Evolutionary conservation across 345 rosid species (phyloP).

Genomic region (Sisymbrium irio): DNA sequence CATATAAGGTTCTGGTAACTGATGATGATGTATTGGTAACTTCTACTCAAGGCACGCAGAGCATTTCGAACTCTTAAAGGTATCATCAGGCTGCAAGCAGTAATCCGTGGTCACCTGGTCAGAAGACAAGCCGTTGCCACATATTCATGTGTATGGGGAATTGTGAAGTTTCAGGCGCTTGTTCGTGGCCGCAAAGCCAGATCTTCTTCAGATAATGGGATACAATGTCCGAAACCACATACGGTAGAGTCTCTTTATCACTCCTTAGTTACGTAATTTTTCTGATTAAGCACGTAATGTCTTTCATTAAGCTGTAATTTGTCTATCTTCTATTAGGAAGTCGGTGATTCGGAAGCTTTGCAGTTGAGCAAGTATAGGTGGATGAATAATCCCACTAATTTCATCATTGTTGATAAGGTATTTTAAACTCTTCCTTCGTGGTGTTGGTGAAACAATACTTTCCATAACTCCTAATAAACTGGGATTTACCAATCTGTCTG

Average conservation of each 20-base stretch:
- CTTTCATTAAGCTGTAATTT: neutral
- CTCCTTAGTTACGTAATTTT: neutral
- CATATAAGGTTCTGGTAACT: slow-evolving; percentile 4
- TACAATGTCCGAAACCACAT: slow-evolving; percentile 36
- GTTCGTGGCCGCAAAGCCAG: slow-evolving; percentile 63
- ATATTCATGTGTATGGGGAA: slow-evolving; percentile 52
- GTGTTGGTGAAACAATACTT: neutral
- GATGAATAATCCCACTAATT: slow-evolving; percentile 39
- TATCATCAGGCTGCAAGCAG: slow-evolving; percentile 74
- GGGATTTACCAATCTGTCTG: neutral
- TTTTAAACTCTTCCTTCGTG: neutral
- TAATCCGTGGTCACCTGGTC: slow-evolving; percentile 78
- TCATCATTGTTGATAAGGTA: slow-evolving; percentile 55
- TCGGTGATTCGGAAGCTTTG: slow-evolving; percentile 30
- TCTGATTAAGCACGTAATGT: neutral
- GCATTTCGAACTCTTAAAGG: slow-evolving; percentile 61
- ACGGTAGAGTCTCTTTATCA: slow-evolving; percentile 13
- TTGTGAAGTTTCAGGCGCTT: slow-evolving; percentile 68
- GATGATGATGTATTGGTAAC: neutral
- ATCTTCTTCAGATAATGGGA: slow-evolving; percentile 36
- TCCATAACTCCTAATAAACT: neutral
- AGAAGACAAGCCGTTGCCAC: slow-evolving; percentile 88
- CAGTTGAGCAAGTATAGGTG: slow-evolving; percentile 18
- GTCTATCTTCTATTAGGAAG: slow-evolving; percentile 38
- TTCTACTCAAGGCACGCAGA: slow-evolving; percentile 55